Evolutionary conservation across 2,329 filamentous ascomycete species (phyloP).

Genomic region (Fusarium lyarnte): DNA sequence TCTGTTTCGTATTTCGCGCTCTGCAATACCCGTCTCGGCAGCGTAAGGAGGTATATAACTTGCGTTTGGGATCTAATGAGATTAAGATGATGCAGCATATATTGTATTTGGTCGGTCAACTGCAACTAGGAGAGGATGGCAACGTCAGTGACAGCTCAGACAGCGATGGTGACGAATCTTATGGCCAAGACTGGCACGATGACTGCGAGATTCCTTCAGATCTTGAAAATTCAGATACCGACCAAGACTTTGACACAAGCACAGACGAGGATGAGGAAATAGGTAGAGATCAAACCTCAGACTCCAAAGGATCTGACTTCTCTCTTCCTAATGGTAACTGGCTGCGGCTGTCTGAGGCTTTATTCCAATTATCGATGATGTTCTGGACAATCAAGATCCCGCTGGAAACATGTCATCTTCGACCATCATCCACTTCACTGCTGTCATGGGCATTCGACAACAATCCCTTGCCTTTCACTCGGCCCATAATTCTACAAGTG

Average conservation of each 20-base stretch:
- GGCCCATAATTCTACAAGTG: neutral
- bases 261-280: too few relatives aligned
- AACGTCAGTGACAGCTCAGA: neutral
- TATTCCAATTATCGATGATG: neutral
- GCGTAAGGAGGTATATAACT: too few relatives aligned
- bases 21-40: too few relatives aligned
- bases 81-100: neutral
- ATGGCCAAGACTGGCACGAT: neutral
- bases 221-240: too few relatives aligned
- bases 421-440: neutral
- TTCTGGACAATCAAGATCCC: neutral
- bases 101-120: neutral
- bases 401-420: neutral
- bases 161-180: neutral
- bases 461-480: neutral
- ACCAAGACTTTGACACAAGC: too few relatives aligned
- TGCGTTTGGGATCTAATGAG: neutral
- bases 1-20: too few relatives aligned
- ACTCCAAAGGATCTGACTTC: too few relatives aligned
- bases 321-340: neutral
- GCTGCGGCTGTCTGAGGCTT: neutral
- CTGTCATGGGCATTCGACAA: neutral
- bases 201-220: too few relatives aligned
- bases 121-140: neutral
- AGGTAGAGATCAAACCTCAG: too few relatives aligned